Evolutionary conservation across 768 basidiomycete genomes (phyloP).

Genomic region (Phylloporus sp.): DNA sequence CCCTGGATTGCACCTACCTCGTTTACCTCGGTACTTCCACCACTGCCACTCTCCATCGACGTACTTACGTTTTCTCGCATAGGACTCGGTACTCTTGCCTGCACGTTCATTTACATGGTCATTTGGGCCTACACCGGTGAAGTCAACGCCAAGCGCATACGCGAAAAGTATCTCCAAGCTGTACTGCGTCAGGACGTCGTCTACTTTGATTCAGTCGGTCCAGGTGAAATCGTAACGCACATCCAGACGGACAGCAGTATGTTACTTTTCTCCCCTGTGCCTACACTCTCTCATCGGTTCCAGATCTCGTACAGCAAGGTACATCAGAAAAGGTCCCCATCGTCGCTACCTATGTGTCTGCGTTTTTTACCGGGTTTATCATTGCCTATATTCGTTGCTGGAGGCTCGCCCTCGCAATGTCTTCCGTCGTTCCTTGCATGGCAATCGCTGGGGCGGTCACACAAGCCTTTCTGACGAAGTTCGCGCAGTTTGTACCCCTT

Average conservation of each 20-base stretch:
- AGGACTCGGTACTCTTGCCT: slow-evolving; percentile 73
- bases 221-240: slow-evolving; percentile 90
- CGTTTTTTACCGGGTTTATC: slow-evolving; percentile 77
- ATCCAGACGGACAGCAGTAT: slow-evolving; percentile 84
- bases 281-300: background rate
- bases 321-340: slow-evolving; percentile 86
- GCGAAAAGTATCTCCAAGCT: slow-evolving; percentile 76
- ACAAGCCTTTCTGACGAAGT: slow-evolving; percentile 62
- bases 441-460: slow-evolving; percentile 65
- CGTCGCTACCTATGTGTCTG: slow-evolving; percentile 54
- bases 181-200: slow-evolving; percentile 83
- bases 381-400: slow-evolving; percentile 65
- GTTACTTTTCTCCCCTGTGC: slow-evolving; percentile 19
- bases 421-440: slow-evolving; percentile 82
- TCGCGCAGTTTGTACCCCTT: slow-evolving; percentile 58
- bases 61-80: background rate
- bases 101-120: slow-evolving; percentile 69
- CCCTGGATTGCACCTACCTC: slow-evolving; percentile 58
- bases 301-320: slow-evolving; percentile 89
- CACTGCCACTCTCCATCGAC: background rate
- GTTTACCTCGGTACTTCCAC: slow-evolving; percentile 55
- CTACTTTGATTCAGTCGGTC: slow-evolving; percentile 87
- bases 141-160: slow-evolving; percentile 73
- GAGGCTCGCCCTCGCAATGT: slow-evolving; percentile 80
- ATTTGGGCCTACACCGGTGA: slow-evolving; percentile 75